Evolutionary conservation across 2,329 filamentous ascomycete species (phyloP), one percentile per base, ranked within the genome.

Genomic region (Stagonosporopsis vannaccii): DNA sequence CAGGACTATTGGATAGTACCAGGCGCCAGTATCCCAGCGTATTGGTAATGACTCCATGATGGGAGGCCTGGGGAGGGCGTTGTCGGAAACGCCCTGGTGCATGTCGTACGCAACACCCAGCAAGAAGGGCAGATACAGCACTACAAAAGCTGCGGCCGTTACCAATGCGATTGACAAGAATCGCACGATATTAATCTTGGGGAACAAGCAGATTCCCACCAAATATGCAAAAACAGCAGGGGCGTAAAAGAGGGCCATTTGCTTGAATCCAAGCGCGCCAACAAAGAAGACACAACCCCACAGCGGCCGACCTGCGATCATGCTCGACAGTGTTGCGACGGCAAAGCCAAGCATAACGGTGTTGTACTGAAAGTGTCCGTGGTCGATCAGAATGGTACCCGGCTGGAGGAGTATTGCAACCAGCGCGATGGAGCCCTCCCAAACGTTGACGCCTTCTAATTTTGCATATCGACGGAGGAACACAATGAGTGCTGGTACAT

Each of bases 211-310:
- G 69, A 88, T 87, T 8, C 94, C 95, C 0, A 98, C 81, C 2
- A 99, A 86, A 71, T 93, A 99, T 28, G 92, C 90, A 74, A 98
- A 98, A 54, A 98, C 88, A 19, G 89, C 88, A 13, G 96, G 93
- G 3, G 96, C 92, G 76, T 97, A 99, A 79, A 98, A 99, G 15
- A 99, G 83, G 1, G 94, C 94, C 96, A 99, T 99, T 77, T 99
- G 95, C 81, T 99, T 99, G 82, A 98, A 99, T 6, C 92, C 92
- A n/a, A 99, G 81, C 3, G 94, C 91, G 15, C 86, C 87, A 6
- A 99, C 95, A 67, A 99, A 99, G 80, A 97, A 97, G 56, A 97
- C 85, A 60, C 91, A 92, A 23, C 91, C 87, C 92, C 94, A 97
- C 59, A 96, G 84, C 68, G 89, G 89, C 44, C 92, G 86, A 4